phyloP scores from a whole-genome alignment of 768 basidiomycete genomes.

The Tephrocybe sp. region DNA sequence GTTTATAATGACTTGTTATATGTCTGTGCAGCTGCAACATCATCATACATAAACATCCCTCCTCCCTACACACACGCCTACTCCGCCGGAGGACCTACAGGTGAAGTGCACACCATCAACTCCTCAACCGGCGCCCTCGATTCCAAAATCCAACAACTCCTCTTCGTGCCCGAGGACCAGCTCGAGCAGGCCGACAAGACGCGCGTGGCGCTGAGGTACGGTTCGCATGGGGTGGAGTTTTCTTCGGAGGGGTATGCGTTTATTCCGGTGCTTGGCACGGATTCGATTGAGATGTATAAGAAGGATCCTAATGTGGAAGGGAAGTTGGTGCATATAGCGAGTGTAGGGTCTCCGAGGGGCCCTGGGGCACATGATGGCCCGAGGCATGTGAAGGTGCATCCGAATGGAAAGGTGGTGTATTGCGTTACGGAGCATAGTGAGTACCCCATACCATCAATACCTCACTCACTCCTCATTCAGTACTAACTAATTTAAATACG shows the following conservation, averaged over 20 bases:
- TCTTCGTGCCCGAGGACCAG: conserved; percentile 42
- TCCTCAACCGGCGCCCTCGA: conserved; percentile 35
- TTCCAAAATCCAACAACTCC: conserved; percentile 41
- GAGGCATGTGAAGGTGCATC: conserved; percentile 50
- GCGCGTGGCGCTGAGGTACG: conserved; percentile 46
- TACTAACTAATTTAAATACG: background rate
- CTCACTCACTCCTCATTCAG: background rate
- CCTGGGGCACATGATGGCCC: conserved; percentile 40
- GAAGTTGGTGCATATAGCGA: conserved; percentile 31
- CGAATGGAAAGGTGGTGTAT: conserved; percentile 48
- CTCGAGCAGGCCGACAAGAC: conserved; percentile 49
- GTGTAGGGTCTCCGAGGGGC: conserved; percentile 37
- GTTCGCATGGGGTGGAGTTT: conserved; percentile 51
- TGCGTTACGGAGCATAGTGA: conserved; percentile 51
- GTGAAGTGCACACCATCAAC: conserved; percentile 42
- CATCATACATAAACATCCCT: conserved; percentile 49
- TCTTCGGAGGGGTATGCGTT: conserved; percentile 38
- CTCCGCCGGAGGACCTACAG: conserved; percentile 50
- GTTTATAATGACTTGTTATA: background rate
- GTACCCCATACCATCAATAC: conserved; percentile 12
- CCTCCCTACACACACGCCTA: conserved; percentile 46
- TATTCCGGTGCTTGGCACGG: conserved; percentile 47
- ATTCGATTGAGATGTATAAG: conserved; percentile 45
- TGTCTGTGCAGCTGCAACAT: conserved; percentile 40
- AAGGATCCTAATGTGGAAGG: conserved; percentile 28